These are phyloP conservation scores for Macrolepiota albuminosa DNA, from an alignment of 768 basidiomycete species.

Conservation along the genomic window DNA sequence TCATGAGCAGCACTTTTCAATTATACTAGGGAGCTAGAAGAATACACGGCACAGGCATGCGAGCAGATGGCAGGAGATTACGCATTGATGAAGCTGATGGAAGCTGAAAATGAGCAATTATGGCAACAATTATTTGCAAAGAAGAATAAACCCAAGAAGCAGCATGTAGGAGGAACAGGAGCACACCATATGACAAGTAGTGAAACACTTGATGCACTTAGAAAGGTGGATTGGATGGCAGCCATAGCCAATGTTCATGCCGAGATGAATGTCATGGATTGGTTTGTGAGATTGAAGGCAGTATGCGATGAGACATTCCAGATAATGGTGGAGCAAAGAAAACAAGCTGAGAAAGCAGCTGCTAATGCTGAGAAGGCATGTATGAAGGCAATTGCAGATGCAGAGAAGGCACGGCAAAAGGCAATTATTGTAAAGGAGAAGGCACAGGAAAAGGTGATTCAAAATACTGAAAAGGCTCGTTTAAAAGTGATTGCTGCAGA, in stretches of 20 bases:
- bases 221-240: slow-evolving; percentile 3
- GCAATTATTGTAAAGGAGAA: slow-evolving; percentile 2
- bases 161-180: slow-evolving; percentile 8
- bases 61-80: slow-evolving; percentile 18
- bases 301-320: not conserved
- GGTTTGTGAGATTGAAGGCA: slow-evolving; percentile 3
- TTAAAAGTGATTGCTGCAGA: too few relatives aligned
- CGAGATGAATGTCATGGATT: slow-evolving; percentile 3
- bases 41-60: slow-evolving; percentile 8
- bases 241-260: not conserved
- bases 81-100: slow-evolving; percentile 22
- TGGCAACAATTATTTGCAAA: slow-evolving; percentile 16
- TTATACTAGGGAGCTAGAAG: slow-evolving; percentile 11
- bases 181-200: slow-evolving; percentile 19
- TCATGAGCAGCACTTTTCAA: slow-evolving; percentile 3
- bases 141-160: slow-evolving; percentile 9
- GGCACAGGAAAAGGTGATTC: not conserved
- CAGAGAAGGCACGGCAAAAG: not conserved
- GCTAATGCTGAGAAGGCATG: not conserved
- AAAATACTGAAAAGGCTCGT: too few relatives aligned
- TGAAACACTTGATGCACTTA: slow-evolving; percentile 14
- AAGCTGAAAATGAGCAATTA: slow-evolving; percentile 23
- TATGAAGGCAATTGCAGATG: not conserved
- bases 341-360: not conserved
- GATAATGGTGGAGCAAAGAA: not conserved